Conservation (phyloP, 805 yeast genomes). For the Kuraishia molischiana region DNA sequence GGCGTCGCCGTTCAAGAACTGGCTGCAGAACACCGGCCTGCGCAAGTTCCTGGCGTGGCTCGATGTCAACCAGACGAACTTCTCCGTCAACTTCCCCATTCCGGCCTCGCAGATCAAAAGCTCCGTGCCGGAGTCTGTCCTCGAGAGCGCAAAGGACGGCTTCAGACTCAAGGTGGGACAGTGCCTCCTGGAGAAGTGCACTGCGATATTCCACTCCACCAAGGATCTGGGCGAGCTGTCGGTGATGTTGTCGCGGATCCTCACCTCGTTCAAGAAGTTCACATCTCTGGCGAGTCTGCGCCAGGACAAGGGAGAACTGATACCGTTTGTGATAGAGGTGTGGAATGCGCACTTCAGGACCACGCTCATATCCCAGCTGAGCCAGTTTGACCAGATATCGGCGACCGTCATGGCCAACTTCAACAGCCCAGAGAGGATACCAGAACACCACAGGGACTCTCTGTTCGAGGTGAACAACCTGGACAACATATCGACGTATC, state of each 20-base stretch:
- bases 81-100: conserved; percentile 12
- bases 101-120: conserved; percentile 7
- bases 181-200: conserved; percentile 6
- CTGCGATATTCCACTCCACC: conserved; percentile 4
- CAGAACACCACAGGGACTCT: neutral
- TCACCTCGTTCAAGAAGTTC: conserved; percentile 18
- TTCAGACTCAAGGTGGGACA: conserved; percentile 15
- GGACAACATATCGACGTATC: conserved; percentile 11
- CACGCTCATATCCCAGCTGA: conserved; percentile 7
- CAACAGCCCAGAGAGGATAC: conserved; percentile 5
- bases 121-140: conserved; percentile 3
- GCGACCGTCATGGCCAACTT: conserved; percentile 9
- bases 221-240: conserved; percentile 10
- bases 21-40: conserved; percentile 16
- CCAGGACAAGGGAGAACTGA: conserved; percentile 4
- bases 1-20: conserved; percentile 9
- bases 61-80: conserved; percentile 7
- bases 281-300: conserved; percentile 16
- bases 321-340: conserved; percentile 7
- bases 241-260: conserved; percentile 8
- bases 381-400: conserved; percentile 11
- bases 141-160: conserved; percentile 4
- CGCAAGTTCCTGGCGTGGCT: conserved; percentile 20
- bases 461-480: conserved; percentile 7
- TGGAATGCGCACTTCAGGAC: conserved; percentile 12